phyloP scores from a whole-genome alignment of 1,284 basidiomycete genomes.

The Melanopsichium pennsylvanicum region DNA sequence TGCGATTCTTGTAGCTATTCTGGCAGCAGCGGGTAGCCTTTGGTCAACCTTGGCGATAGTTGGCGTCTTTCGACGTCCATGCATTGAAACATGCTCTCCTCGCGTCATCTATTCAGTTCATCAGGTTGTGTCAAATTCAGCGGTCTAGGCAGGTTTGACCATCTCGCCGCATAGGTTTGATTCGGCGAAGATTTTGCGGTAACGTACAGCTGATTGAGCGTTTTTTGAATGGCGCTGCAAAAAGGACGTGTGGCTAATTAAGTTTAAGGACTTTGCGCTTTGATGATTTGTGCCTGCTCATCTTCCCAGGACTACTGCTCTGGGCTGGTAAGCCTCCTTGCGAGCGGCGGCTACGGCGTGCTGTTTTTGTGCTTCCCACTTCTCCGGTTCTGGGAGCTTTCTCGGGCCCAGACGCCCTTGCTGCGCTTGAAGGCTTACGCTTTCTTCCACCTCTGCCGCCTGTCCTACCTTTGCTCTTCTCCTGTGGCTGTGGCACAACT shows the following conservation, averaged over 20 bases:
- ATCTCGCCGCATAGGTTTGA: too few relatives aligned
- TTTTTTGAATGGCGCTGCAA: not conserved
- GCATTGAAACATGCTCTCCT: too few relatives aligned
- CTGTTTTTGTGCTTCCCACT: constrained; percentile 7
- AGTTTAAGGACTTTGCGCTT: constrained; percentile 37
- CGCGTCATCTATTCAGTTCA: too few relatives aligned
- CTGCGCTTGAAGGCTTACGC: constrained; percentile 10
- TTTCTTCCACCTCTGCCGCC: constrained; percentile 12
- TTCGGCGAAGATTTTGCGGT: too few relatives aligned
- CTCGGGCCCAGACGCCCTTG: not conserved
- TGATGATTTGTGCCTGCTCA: constrained; percentile 20
- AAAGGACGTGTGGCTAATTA: constrained; percentile 9
- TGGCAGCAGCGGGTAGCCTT: too few relatives aligned
- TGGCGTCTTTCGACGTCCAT: too few relatives aligned
- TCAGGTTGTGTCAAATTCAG: too few relatives aligned
- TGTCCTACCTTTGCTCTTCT: not conserved
- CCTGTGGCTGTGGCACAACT: not conserved
- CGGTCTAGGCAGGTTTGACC: too few relatives aligned
- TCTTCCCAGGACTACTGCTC: constrained; percentile 17
- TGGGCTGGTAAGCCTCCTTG: constrained; percentile 8
- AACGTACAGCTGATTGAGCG: too few relatives aligned
- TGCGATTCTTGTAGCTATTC: too few relatives aligned
- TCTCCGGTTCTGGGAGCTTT: constrained; percentile 4
- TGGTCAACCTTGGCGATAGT: too few relatives aligned
- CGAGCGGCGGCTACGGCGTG: constrained; percentile 34